Conservation (phyloP, 352 stramenopile species). For the Globisporangium abappressorium region DNA sequence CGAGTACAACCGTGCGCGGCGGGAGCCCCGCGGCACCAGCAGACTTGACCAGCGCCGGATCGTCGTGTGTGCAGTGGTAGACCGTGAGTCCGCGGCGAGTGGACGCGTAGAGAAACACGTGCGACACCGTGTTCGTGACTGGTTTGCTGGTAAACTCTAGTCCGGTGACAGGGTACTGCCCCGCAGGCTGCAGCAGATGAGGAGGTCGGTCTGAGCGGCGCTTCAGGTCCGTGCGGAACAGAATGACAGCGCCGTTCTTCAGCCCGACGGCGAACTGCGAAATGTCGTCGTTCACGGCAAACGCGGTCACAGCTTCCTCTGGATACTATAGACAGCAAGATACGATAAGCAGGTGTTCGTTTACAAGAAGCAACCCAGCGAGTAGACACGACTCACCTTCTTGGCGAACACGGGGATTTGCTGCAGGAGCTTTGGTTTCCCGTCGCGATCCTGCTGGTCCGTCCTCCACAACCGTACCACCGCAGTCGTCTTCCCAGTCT, state of each 20-base stretch:
- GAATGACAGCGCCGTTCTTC: slow-evolving; percentile 81
- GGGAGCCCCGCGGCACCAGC: slow-evolving; percentile 53
- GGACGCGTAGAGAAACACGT: slow-evolving; percentile 80
- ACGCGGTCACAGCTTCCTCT: slow-evolving; percentile 84
- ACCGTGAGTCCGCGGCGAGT: slow-evolving; percentile 76
- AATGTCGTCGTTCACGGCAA: slow-evolving; percentile 82
- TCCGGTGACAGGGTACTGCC: slow-evolving; percentile 74
- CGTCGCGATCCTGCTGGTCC: slow-evolving; percentile 84
- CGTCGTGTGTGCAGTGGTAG: slow-evolving; percentile 84
- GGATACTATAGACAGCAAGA: slow-evolving; percentile 40
- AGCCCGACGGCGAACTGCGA: slow-evolving; percentile 77
- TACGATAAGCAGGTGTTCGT: not conserved
- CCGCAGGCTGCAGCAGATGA: slow-evolving; percentile 72
- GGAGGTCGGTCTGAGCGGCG: slow-evolving; percentile 64
- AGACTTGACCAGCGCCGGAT: slow-evolving; percentile 73
- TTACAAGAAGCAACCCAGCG: not conserved
- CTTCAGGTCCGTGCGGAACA: slow-evolving; percentile 81
- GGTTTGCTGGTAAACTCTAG: slow-evolving; percentile 81
- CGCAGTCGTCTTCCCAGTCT: slow-evolving; percentile 62
- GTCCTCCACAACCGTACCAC: slow-evolving; percentile 87
- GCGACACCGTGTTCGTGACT: slow-evolving; percentile 49
- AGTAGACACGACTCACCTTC: slow-evolving; percentile 28
- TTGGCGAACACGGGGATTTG: slow-evolving; percentile 86
- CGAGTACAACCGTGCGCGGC: slow-evolving; percentile 69
- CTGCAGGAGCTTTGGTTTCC: slow-evolving; percentile 81